Evolutionary conservation across 768 basidiomycete genomes (phyloP), one percentile per base, ranked within the genome.

Genomic region (Pisolithus tinctorius): DNA sequence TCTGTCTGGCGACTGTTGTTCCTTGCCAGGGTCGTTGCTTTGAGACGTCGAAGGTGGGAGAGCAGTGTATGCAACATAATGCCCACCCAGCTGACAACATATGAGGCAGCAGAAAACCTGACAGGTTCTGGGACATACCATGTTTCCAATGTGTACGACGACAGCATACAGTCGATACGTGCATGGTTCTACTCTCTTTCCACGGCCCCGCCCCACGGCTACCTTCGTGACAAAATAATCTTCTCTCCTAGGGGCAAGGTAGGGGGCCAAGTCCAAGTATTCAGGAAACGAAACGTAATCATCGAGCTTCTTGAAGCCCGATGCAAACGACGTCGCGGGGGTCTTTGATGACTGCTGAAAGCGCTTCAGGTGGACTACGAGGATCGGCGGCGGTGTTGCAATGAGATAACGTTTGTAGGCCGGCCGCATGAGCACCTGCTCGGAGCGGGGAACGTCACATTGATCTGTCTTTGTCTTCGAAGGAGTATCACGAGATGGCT

Each of bases 351-450:
- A 76, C 62, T 95, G 93, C 68, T 95, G 91, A 70, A 98, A 98
- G 43, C 94, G 80, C 71, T 97, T 97, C 46, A 96, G 78, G 59
- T 97, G 94, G 53, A 97, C 80, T 47, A 94, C 88, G 51, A 97
- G 80, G 30, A 96, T 78, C 0, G 93, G 90, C 0, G 94, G 94
- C 1, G 88, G 84, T 0, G 75, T 77, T 14, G 84, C 81, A 65
- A 98, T 88, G 53, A 98, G 83, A 68, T 96, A 98, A 11, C 94
- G 88, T 69, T 98, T 98, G 72, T 91, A 93, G 4, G 92, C 91
- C 1, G 88, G 77, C 1, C 90, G 82, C 69, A 88, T 77, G 44
- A 95, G 75, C 46, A 83, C 83, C 31, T 88, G 88, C 52, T 76
- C 73, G 17, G 69, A 67, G 34, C 67, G 71, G 14, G 74, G 71